A percentile compares a stretch with the other conserved stretches of the same genome.
Conservation (phyloP, 495 filamentous ascomycete species). For the Podospora australis region DNA sequence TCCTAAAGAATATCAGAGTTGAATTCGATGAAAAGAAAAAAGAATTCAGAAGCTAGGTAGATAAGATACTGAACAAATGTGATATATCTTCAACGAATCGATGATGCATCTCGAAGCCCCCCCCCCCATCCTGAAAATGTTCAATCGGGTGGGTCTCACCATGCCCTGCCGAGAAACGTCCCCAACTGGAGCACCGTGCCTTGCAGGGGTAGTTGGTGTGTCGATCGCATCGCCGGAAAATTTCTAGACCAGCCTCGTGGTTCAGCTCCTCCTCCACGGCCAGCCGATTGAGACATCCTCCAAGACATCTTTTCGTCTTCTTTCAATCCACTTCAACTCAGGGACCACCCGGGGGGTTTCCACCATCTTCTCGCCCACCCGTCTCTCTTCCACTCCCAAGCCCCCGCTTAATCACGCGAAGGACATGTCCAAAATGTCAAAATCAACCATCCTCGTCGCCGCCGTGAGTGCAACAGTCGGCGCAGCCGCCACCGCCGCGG, state of each 20-base stretch:
- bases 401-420: conserved; percentile 2
- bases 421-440: conserved; percentile 57
- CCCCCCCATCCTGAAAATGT: no score
- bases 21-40: no score
- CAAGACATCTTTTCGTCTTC: neutral
- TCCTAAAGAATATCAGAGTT: no score
- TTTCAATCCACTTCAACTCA: no score
- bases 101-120: no score
- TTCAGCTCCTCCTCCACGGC: neutral
- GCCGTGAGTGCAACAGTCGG: conserved; percentile 85
- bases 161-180: no score
- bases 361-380: neutral
- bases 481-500: conserved; percentile 67
- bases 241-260: neutral
- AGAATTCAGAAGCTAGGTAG: no score
- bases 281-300: neutral
- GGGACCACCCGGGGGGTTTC: no score
- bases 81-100: no score
- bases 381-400: neutral
- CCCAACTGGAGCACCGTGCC: neutral
- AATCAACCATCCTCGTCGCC: conserved; percentile 79
- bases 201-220: neutral
- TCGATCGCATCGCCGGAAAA: neutral
- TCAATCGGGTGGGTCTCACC: no score
- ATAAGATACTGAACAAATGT: no score